Base-by-base conservation (phyloP, 805 yeast species). In the Metschnikowia shivogae region DNA sequence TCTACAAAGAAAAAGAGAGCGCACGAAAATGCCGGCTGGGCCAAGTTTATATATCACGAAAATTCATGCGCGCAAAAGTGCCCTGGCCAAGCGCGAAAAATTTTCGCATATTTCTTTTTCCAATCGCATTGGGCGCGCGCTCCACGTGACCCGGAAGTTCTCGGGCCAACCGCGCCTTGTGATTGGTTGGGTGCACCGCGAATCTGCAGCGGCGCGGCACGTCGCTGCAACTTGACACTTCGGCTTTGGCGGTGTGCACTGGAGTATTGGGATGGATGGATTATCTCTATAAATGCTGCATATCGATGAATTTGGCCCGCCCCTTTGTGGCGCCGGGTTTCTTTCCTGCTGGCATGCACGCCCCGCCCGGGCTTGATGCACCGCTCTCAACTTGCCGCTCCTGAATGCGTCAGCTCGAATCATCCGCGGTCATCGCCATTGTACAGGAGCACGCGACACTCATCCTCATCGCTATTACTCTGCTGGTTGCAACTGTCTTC, bases 141-240 rank as follows among this genome's bases (percentile, higher is more conserved):
- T 39, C 39, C 57, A 53, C 57, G 57, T 53, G 57, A 53, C 48
- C 50, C 57, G 57, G 57, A 26, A 14, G 42, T 46, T 35, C 44
- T 50, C 57, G 57, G 57, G 46, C 39, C 44, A 48, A 47, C 34
- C 41, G 44, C 41, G 24, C 36, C 22, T 34, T 38, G 12, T 33
- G 24, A 47, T 49, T 47, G 53, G 53, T 32, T 31, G 20, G 17
- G 11, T 6, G 22, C 11, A 20, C 20, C 42, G 42, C 42, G 42
- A 31, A 22, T 31, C 42, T 36, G 43, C 42, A 35, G 27, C 33
- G 13, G 17, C 22, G n/a, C 19, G n/a, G 17, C 27, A 36, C 44
- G 30, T 11, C 30, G 24, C 22, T 13, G 26, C 24, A 14, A 19
- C 26, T 22, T 22, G 26, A 22, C 26, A 7, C 26, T 22, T 22